Evolutionary conservation across 2,329 filamentous ascomycete genomes (phyloP), one percentile per base, ranked within the genome.

Genomic region (Colletotrichum eleusines): DNA sequence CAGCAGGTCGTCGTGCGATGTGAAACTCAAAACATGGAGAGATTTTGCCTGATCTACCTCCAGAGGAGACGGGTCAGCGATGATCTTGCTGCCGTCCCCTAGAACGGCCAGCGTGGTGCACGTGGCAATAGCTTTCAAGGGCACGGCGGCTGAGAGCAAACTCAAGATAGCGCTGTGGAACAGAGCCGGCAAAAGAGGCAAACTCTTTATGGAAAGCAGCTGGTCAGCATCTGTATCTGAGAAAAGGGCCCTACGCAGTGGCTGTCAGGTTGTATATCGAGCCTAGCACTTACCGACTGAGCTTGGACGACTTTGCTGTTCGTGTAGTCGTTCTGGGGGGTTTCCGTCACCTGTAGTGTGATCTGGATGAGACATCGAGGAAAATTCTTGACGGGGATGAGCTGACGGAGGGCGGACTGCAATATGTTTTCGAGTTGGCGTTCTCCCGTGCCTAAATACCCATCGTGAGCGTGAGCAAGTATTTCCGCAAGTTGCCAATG

Each of bases 1-100:
- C 28, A 98, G 81, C 62, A 97, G 83, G 70, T 93, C 90, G 11
- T 91, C 88, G 62, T 89, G 84, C 1, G 91, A 90, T n/a, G 91
- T 91, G 78, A 96, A 97, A 7, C 90, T 92, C 69, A 98, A 86
- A n/a, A 92, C 93, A 78, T 98, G 95, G 28, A 93, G 82, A 6
- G 94, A 97, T 66, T 83, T 85, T 14, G 92, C 91, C 55, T 83
- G 81, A 73, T 89, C 85, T 55, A 91, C 85, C 71, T 92, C 86
- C 28, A 87, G 84, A 7, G 89, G 84, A 5, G 88, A 89, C 8
- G 94, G 94, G 65, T 91, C 87, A 35, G 84, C 80, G 38, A 89
- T 79, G 40, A 90, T 81, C 59, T 80, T 81, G 38, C 77, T 77
- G 38, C 80, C 77, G 66, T 81, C 77, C 72, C 83, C 76, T 55